Percentiles rank a stretch among this genome's conserved stretches.
Conservation (phyloP, 345 rosid species). For the Rhizophora mangle region DNA sequence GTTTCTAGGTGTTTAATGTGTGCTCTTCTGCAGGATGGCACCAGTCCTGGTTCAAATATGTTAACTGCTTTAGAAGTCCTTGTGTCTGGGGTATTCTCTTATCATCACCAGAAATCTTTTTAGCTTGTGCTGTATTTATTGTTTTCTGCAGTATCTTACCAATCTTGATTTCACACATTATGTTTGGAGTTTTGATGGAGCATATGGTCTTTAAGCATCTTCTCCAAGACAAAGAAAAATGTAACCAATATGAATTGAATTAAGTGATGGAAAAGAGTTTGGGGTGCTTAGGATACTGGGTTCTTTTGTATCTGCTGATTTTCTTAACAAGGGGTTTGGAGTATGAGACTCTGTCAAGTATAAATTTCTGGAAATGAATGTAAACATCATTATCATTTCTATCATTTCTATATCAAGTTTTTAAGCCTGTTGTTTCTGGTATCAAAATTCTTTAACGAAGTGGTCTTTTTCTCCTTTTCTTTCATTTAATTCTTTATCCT, state of each 20-base stretch:
- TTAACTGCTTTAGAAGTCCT: slow-evolving; percentile 87
- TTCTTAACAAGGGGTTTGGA: neutral
- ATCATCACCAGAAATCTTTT: neutral
- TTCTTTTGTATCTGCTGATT: neutral
- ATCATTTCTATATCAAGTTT: neutral
- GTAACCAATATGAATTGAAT: neutral
- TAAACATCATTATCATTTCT: neutral
- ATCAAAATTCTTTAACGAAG: neutral
- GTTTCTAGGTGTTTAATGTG: slow-evolving; percentile 16
- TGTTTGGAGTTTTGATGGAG: neutral
- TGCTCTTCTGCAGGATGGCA: slow-evolving; percentile 66
- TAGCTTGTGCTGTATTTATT: neutral
- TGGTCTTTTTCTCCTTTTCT: neutral
- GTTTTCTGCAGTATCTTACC: neutral
- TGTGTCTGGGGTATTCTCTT: slow-evolving; percentile 79
- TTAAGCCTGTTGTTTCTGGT: neutral
- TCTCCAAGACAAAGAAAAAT: neutral
- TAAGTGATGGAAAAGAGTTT: neutral
- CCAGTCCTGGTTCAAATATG: slow-evolving; percentile 88
- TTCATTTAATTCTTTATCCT: slow-evolving; percentile 7
- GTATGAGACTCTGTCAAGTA: no score
- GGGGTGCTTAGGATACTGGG: neutral
- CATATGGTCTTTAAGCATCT: neutral
- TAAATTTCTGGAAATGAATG: neutral
- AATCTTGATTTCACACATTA: neutral